These are phyloP conservation scores for Solanum bulbocastanum DNA, from an alignment of 257 asterid species.

Conservation along the genomic window DNA sequence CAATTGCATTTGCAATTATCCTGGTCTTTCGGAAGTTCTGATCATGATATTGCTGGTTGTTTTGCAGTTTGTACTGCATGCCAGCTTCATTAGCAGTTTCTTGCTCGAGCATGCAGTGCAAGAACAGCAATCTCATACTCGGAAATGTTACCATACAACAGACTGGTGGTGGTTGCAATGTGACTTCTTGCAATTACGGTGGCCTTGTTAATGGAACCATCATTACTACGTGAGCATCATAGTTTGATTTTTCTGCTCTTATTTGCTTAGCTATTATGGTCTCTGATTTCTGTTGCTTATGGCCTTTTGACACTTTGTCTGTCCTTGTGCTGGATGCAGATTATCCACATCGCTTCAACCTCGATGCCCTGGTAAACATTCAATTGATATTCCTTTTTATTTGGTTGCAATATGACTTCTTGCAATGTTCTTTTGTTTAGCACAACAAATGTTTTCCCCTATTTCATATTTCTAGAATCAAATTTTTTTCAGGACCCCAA, in stretches of 20 bases:
- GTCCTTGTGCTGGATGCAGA: conserved; percentile 33
- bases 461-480: not conserved
- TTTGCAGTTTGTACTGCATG: conserved; percentile 71
- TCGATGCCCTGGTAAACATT: conserved; percentile 76
- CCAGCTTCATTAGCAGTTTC: conserved; percentile 97
- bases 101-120: conserved; percentile 98
- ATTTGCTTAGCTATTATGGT: not conserved
- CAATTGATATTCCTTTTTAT: not conserved
- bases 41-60: not conserved
- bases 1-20: not conserved
- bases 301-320: not conserved
- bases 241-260: not conserved
- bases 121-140: conserved; percentile 67
- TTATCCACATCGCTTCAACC: conserved; percentile 76
- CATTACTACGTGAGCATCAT: conserved; percentile 42
- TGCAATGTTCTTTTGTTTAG: not conserved
- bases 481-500: conserved; percentile 45
- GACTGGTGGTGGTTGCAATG: conserved; percentile 81
- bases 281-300: not conserved
- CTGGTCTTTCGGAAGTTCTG: not conserved
- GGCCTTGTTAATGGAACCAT: conserved; percentile 87
- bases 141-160: conserved; percentile 79
- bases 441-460: not conserved
- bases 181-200: conserved; percentile 78
- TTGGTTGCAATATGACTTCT: not conserved